Evolutionary conservation across 164 flowering plant species (phyloP), one percentile per base, ranked within the genome.

Genomic region (Akebia trifoliata): DNA sequence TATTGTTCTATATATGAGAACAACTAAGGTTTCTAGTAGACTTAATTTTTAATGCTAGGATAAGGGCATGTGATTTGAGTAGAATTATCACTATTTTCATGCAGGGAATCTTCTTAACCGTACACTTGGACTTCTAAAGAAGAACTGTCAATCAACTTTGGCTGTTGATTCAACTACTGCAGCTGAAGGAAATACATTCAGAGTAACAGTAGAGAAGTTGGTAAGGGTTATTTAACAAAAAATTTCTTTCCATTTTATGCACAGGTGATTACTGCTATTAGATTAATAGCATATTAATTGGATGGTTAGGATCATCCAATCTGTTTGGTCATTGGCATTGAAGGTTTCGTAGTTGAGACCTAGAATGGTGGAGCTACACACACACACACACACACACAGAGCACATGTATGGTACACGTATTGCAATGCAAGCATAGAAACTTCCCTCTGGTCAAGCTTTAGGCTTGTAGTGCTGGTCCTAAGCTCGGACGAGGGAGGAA

Each of bases 71-170:
- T 8, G 10, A 1, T 21, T 22, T 37, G 35, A 2, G 15, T 18
- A 28, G 36, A n/a, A 34, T 25, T 22, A 15, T 5, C 22, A n/a
- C 21, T 5, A 34, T 17, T 34, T 24, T 22, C 9, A 45, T 74
- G 61, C 77, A 90, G 97, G 99, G 54, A 93, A 93, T 75, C 99
- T 93, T 72, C 97, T 93, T 54, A 93, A 90, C 59, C 97, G 99
- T 55, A 93, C 97, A 14, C 96, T 93, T 60, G 94, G 97, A 36
- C 97, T 93, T 71, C 78, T 93, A 12, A 87, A 74, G 63, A 93
- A 86, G 77, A 87, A 93, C 37, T 93, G 99, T 70, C 68, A 80
- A 58, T 93, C 90, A 48, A 87, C 90, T 34, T 73, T 93, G 75
- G 66, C 57, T 17, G 77, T 81, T 56, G 97, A 93, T 86, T 85